phyloP scores from a whole-genome alignment of 345 rosid genomes.

The Eucalyptus coolabah region DNA sequence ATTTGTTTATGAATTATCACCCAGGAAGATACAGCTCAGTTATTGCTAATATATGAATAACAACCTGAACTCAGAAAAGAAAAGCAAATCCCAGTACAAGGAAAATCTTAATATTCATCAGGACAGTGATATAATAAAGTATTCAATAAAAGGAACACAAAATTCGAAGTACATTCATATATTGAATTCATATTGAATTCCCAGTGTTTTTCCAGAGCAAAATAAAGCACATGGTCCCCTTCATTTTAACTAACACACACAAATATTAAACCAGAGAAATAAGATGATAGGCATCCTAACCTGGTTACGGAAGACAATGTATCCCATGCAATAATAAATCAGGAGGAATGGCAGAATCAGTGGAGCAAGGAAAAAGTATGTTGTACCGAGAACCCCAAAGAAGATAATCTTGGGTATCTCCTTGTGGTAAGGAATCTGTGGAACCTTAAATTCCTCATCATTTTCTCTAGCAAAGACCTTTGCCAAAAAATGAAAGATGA shows the following conservation, averaged over 20 bases:
- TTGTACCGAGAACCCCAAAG: conserved; percentile 79
- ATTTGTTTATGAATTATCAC: background rate
- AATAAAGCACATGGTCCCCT: background rate
- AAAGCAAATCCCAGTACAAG: background rate
- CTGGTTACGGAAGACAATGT: conserved; percentile 86
- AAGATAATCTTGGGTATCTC: conserved; percentile 61
- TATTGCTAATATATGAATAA: background rate
- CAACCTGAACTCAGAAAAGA: background rate
- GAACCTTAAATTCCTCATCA: conserved; percentile 43
- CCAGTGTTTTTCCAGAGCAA: background rate
- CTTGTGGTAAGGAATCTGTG: conserved; percentile 49
- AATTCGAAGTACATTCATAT: background rate
- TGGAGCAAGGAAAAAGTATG: conserved; percentile 85
- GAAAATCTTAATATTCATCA: background rate
- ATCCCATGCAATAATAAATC: conserved; percentile 77
- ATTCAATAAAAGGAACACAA: background rate
- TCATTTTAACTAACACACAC: background rate
- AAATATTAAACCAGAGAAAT: background rate
- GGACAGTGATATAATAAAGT: background rate
- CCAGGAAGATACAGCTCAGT: background rate
- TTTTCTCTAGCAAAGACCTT: conserved; percentile 25
- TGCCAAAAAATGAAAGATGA: conserved; percentile 23
- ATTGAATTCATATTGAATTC: background rate
- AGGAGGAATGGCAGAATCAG: conserved; percentile 81
- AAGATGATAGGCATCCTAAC: conserved; percentile 11